A percentile compares a stretch with the other conserved stretches of the same genome.
These are phyloP conservation scores for Pseudognaphalium luteoalbum DNA, from an alignment of 129 eudicot genomes.

Conservation along the genomic window DNA sequence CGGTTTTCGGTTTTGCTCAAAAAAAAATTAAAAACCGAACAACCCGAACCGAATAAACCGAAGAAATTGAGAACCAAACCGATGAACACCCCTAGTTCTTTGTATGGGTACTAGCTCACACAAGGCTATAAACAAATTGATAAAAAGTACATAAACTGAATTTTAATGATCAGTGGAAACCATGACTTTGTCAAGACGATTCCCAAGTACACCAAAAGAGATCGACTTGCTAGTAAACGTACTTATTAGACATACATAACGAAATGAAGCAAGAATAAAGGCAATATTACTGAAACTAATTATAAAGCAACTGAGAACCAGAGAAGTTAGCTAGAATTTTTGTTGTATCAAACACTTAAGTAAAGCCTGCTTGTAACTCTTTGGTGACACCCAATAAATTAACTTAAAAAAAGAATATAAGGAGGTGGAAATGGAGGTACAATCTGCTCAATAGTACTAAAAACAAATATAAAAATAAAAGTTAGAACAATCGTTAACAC, in stretches of 20 bases:
- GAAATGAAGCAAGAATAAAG: neutral
- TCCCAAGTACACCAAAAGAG: constrained; percentile 94
- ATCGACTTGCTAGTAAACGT: constrained; percentile 87
- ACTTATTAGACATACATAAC: constrained; percentile 45
- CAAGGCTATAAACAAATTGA: too few species aligned
- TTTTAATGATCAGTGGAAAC: constrained; percentile 40
- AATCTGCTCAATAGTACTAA: constrained; percentile 42
- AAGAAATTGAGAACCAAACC: too few species aligned
- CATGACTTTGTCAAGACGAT: constrained; percentile 99
- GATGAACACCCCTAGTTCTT: too few species aligned
- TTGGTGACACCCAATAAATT: constrained; percentile 85
- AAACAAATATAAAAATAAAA: neutral
- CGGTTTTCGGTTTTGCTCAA: too few species aligned
- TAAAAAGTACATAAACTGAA: too few species aligned
- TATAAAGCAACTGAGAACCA: constrained; percentile 66
- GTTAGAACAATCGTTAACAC: neutral
- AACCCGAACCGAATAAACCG: too few species aligned
- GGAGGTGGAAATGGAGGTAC: constrained; percentile 87
- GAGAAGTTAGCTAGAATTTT: constrained; percentile 84
- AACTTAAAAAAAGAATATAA: constrained; percentile 75
- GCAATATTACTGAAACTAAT: neutral
- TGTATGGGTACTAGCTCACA: too few species aligned
- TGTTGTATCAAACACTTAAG: constrained; percentile 73
- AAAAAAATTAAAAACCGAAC: too few species aligned
- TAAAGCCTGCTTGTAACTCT: constrained; percentile 89